Conservation (phyloP, 352 stramenopile genomes). For the Globisporangium okanoganense region DNA sequence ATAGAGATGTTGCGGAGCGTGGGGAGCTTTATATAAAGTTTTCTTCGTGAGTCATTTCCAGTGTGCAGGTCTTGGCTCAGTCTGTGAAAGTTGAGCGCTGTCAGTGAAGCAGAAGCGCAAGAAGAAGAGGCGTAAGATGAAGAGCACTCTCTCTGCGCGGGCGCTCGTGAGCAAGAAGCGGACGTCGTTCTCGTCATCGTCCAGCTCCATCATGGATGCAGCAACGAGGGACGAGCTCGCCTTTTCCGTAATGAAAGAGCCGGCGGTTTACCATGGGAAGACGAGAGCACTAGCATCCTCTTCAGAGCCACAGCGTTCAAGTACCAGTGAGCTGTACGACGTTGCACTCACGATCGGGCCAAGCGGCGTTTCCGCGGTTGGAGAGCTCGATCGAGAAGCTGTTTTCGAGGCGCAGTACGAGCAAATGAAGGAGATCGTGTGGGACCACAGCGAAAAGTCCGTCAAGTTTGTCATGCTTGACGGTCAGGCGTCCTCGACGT, state of each 20-base stretch:
- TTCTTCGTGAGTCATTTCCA: not conserved
- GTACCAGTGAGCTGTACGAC: constrained; percentile 19
- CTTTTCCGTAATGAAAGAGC: constrained; percentile 19
- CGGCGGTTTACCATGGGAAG: constrained; percentile 39
- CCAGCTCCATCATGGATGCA: constrained; percentile 11
- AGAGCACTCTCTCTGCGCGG: constrained; percentile 7
- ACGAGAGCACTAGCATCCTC: constrained; percentile 22
- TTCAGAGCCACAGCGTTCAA: not conserved
- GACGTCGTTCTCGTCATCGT: constrained; percentile 18
- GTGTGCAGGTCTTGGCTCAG: not conserved
- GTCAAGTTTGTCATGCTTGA: constrained; percentile 43
- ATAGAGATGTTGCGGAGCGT: not conserved
- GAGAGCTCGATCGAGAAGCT: constrained; percentile 28
- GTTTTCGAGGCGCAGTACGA: constrained; percentile 39
- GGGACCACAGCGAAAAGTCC: constrained; percentile 62
- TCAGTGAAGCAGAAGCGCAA: not conserved
- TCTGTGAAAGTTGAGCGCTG: not conserved
- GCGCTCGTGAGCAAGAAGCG: constrained; percentile 9
- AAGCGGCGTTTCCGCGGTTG: constrained; percentile 36
- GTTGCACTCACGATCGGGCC: constrained; percentile 38
- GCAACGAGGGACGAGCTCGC: constrained; percentile 4
- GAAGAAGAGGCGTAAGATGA: constrained; percentile 12
- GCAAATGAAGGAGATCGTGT: constrained; percentile 57
- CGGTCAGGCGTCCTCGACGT: constrained; percentile 23
- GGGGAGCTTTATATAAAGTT: not conserved